Evolutionary conservation across 768 basidiomycete species (phyloP), one percentile per base, ranked within the genome.

Genomic region (Russula olivacea): DNA sequence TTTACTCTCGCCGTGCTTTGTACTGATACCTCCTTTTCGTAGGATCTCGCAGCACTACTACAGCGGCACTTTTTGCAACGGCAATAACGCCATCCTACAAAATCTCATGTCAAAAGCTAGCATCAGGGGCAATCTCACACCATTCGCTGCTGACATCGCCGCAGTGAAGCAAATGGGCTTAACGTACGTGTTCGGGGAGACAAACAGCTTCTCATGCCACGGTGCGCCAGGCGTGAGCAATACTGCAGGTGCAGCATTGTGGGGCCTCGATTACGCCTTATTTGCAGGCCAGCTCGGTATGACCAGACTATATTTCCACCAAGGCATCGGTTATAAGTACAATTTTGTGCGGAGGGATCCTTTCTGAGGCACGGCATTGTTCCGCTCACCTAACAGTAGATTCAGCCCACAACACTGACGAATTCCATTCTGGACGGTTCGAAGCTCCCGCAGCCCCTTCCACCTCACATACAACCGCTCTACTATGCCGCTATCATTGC

Each of bases 311-410:
- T 83, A 80, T 73, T 86, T 86, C 76, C 86, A 89, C 68, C 77
- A 83, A 59, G 87, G 86, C 17, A 75, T 88, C 58, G 87, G 87
- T 0, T 88, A 79, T 74, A 89, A 88, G 72, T 89, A 88, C 68
- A 84, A 82, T 69, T 74, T 87, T 58, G 86, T 84, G 60, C 53
- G 19, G 48, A 32, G 4, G 1, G 30, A 15, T 40, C 15, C 12
- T 10, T 32, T 23, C 15, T 30, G 38, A 32, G 14, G 28, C 19
- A 41, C 4, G 9, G 9, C 4, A 32, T 43, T 14, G n/a, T 51
- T 36, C 28, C 17, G 49, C 49, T 59, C 34, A 51, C 45, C n/a
- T 32, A n/a, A 21, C 15, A 21, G 21, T 55, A 88, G 87, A 79
- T 89, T 53, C 87, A 89, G 72, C 88, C 87, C 4, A 70, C 76